Conservation (phyloP, 148 eudicot genomes). For the Cornus suecica region DNA sequence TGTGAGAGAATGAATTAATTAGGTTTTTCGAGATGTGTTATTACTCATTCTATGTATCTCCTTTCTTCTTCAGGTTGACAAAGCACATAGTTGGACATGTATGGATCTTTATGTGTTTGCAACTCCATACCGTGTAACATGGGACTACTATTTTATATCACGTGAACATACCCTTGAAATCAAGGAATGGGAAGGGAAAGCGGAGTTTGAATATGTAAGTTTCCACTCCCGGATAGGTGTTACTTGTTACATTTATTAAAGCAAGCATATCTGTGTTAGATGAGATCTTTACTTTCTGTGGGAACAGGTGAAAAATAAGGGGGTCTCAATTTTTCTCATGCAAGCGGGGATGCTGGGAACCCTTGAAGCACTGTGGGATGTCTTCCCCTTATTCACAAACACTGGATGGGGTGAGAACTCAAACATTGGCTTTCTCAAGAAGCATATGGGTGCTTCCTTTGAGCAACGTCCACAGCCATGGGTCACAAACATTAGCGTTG, state of each 20-base stretch:
- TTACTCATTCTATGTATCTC: conserved; percentile 1
- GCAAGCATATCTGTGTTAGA: background rate
- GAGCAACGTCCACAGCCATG: conserved; percentile 86
- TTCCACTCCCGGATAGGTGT: background rate
- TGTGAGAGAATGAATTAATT: background rate
- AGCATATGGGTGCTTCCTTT: conserved; percentile 85
- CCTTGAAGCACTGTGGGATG: conserved; percentile 79
- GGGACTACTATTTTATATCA: conserved; percentile 78
- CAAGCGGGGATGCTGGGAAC: conserved; percentile 97
- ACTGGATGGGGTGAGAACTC: conserved; percentile 90
- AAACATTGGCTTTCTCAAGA: conserved; percentile 73
- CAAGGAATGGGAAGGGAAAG: conserved; percentile 80
- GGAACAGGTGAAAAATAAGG: conserved; percentile 74
- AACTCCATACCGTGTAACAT: conserved; percentile 93
- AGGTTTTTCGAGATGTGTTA: background rate
- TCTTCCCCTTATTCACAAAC: conserved; percentile 81
- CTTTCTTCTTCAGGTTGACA: conserved; percentile 51
- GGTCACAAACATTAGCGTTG: conserved; percentile 66
- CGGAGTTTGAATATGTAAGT: conserved; percentile 90
- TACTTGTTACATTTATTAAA: background rate
- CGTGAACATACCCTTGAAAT: conserved; percentile 88
- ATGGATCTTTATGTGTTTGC: conserved; percentile 95
- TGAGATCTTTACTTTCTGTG: background rate
- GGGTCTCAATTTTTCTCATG: conserved; percentile 91
- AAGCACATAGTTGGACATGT: conserved; percentile 92